Evolutionary conservation across 257 asterid genomes (phyloP), one percentile per base, ranked within the genome.

Genomic region (Thymus mandschuricus): DNA sequence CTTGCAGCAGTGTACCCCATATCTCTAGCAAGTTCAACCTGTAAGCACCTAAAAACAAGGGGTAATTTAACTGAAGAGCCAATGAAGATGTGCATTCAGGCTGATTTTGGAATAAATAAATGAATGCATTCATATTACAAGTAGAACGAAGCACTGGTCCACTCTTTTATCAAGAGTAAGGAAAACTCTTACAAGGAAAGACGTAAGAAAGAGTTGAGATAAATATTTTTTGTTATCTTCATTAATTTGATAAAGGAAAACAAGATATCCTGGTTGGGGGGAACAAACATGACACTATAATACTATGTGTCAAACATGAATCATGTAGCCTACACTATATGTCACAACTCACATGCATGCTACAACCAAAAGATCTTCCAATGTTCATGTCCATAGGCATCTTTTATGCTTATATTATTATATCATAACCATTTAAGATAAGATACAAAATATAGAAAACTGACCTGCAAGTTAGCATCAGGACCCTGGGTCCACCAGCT

Each of bases 401-500:
- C 49, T 31, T 31, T 5, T 8, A 27, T 66, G 59, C 34, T 50
- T 68, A 60, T 61, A 45, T 15, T 57, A 51, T 35, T 21, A 21
- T 28, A 28, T 29, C 48, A 48, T 35, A 2, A 5, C 58, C 29
- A 52, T 21, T 34, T n/a, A 8, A 1, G 13, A 30, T 30, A 15
- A 70, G 43, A 51, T 49, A 66, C 51, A 80, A 57, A 74, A 76
- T 60, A 72, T 60, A 38, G 65, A 75, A 82, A 70, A 76, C 87
- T 86, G 84, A 95, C 99, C 97, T 95, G 99, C 86, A 95, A 78
- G 71, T 64, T 82, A 73, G 83, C 80, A 88, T 92, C 92, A 72
- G 98, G 99, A 66, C 99, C 99, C 71, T 95, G 99, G 5, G 99
- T 95, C 98, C 99, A 95, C 98, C 99, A 95, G 85, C 99, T 95